Percentiles rank a stretch among this genome's conserved stretches.
Conservation (phyloP, 1,139 yeast species). For the Kurtzmaniella natalensis region DNA sequence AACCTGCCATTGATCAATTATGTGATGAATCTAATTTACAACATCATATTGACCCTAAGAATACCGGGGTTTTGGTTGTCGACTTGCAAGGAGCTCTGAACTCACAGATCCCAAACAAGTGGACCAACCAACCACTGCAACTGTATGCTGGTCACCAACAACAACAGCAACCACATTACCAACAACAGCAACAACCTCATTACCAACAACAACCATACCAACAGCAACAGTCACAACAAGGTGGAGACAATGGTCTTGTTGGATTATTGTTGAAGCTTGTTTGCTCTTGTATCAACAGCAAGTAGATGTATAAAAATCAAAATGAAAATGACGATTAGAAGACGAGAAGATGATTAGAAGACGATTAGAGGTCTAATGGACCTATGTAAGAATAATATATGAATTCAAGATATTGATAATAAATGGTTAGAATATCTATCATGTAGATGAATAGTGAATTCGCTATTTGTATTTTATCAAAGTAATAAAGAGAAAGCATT, state of each 20-base stretch:
- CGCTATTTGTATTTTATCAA: too few species aligned
- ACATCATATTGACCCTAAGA: constrained; percentile 61
- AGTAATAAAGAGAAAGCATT: too few species aligned
- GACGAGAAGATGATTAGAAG: too few species aligned
- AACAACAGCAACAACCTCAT: constrained; percentile 16
- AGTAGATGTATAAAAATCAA: constrained; percentile 3
- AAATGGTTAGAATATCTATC: too few species aligned
- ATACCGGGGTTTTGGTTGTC: constrained; percentile 76
- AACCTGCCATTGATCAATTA: constrained; percentile 81
- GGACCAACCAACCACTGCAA: constrained; percentile 34
- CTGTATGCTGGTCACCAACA: constrained; percentile 22
- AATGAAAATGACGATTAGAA: neutral
- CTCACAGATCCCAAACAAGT: constrained; percentile 46
- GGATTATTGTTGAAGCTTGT: constrained; percentile 28
- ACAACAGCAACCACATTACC: constrained; percentile 26
- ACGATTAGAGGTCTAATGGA: too few species aligned
- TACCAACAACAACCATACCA: constrained; percentile 19
- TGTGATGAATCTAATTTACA: constrained; percentile 62
- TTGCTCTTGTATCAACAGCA: constrained; percentile 13
- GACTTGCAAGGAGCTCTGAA: constrained; percentile 44
- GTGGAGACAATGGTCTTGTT: constrained; percentile 27
- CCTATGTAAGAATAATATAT: neutral
- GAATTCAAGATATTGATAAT: too few species aligned
- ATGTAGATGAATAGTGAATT: too few species aligned
- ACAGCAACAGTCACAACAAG: constrained; percentile 18